Evolutionary conservation across 2,329 filamentous ascomycete genomes (phyloP), one percentile per base, ranked within the genome.

Genomic region (Neurospora crassa): DNA sequence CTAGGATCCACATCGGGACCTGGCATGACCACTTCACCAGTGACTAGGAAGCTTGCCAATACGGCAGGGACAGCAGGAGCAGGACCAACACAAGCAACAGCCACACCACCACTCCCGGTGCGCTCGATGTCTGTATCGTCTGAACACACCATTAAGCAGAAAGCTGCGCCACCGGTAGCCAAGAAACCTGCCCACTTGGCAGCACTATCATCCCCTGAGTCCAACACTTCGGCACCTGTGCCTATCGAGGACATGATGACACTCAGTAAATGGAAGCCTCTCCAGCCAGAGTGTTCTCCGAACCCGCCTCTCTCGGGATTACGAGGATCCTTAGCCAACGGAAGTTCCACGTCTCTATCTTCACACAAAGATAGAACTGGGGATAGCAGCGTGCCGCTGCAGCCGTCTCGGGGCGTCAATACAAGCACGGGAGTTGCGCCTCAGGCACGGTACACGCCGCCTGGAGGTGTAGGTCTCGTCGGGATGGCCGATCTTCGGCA

Each of bases 171-270:
- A 5, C 86, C 86, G 0, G 83, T 91, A 68, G 90, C 89, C 29
- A 87, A 84, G 78, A 92, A 92, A 76, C 90, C 90, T 1, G 83
- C 86, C 2, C 86, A 89, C 74, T 82, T 89, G 5, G 75, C 80
- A 18, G 79, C 79, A 12, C 75, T 77, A 16, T 79, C 77, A 14
- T 79, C 79, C 7, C 73, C 77, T 3, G 74, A 71, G 45, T 79
- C 74, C 72, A 75, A 77, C 37, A 73, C 72, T n/a, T 70, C 70
- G 18, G 41, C 47, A 14, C 71, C 41, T n/a, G 18, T 70, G 45
- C 8, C 16, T 5, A 70, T 70, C 1, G 71, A 73, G 2, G 20
- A 40, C 16, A 71, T 69, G 7, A 14, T 67, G n/a, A 69, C n/a
- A 43, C 69, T 59, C 43, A 42, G 34, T 24, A 53, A 67, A n/a